These are phyloP conservation scores for Chlorella sp. DNA, from an alignment of 139 green algal genomes.

Conservation along the genomic window DNA sequence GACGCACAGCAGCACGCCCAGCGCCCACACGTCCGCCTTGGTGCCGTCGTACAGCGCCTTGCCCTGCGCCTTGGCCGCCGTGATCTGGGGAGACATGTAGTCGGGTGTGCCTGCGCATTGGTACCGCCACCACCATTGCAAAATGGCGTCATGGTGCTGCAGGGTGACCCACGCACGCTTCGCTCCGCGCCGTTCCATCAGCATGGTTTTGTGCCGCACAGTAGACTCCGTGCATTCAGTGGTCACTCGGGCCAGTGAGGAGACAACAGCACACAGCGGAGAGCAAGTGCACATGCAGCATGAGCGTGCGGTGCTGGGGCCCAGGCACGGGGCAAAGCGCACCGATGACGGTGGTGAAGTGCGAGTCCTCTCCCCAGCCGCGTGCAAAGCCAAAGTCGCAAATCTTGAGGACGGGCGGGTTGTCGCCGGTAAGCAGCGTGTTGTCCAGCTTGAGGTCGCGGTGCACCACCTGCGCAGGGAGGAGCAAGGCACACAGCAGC, in stretches of 20 bases:
- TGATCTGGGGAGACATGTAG: slow-evolving; percentile 33
- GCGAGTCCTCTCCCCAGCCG: slow-evolving; percentile 41
- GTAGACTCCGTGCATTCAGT: too few relatives aligned
- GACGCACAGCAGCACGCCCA: slow-evolving; percentile 50
- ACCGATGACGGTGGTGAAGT: slow-evolving; percentile 70
- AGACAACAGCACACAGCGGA: background rate
- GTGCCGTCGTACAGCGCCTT: slow-evolving; percentile 26
- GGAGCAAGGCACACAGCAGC: too few relatives aligned
- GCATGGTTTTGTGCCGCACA: too few relatives aligned
- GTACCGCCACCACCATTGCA: background rate
- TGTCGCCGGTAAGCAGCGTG: slow-evolving; percentile 70
- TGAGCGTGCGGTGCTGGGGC: background rate
- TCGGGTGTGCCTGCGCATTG: slow-evolving; percentile 25
- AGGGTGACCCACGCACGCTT: background rate
- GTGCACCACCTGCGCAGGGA: slow-evolving; percentile 24
- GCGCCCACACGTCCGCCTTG: slow-evolving; percentile 45
- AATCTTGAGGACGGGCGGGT: slow-evolving; percentile 69
- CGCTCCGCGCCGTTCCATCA: background rate
- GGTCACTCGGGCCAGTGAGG: background rate
- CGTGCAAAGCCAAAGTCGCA: slow-evolving; percentile 45
- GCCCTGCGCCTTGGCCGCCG: slow-evolving; percentile 23
- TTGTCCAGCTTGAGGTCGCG: slow-evolving; percentile 80
- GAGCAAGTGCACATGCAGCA: background rate
- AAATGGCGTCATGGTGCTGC: background rate
- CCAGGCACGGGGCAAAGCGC: background rate